Evolutionary conservation across 768 basidiomycete genomes (phyloP).

Genomic region (Phaffia tasmanica): DNA sequence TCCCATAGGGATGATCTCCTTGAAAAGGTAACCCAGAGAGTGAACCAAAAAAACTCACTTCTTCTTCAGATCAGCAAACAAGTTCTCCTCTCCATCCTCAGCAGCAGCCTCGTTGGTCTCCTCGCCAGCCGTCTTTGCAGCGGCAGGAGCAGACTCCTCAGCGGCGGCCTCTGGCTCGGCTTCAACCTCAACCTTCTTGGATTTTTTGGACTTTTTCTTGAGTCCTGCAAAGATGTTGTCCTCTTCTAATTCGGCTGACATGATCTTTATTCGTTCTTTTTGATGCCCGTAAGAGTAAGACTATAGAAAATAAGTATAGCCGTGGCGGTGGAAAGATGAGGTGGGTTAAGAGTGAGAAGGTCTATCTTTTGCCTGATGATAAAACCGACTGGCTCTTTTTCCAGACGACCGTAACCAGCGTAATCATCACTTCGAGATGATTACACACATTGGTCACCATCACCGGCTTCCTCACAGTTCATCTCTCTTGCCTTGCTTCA

Average conservation of each 20-base stretch:
- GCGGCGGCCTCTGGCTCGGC: slow-evolving; percentile 23
- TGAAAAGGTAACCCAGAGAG: not conserved
- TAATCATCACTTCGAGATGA: no score
- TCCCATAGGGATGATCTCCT: not conserved
- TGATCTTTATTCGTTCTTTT: not conserved
- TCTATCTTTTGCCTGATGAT: no score
- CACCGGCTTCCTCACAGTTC: no score
- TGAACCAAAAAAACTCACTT: slow-evolving; percentile 46
- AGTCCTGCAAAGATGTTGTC: slow-evolving; percentile 41
- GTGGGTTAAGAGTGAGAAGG: no score
- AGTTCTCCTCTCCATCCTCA: slow-evolving; percentile 52
- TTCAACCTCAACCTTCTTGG: slow-evolving; percentile 35
- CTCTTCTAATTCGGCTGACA: slow-evolving; percentile 30
- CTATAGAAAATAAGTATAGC: no score
- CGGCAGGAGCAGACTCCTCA: slow-evolving; percentile 31
- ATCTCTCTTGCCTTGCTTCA: no score
- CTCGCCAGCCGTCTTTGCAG: slow-evolving; percentile 27
- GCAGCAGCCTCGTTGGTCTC: slow-evolving; percentile 18
- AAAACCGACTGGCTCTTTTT: no score
- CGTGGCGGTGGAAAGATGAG: no score
- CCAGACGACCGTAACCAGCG: no score
- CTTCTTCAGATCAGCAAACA: slow-evolving; percentile 86
- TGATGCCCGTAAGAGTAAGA: no score
- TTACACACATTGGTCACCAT: no score
- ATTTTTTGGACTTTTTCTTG: slow-evolving; percentile 44